phyloP scores from a whole-genome alignment of 2,329 filamentous ascomycete genomes.

The Parastagonospora avenae region DNA sequence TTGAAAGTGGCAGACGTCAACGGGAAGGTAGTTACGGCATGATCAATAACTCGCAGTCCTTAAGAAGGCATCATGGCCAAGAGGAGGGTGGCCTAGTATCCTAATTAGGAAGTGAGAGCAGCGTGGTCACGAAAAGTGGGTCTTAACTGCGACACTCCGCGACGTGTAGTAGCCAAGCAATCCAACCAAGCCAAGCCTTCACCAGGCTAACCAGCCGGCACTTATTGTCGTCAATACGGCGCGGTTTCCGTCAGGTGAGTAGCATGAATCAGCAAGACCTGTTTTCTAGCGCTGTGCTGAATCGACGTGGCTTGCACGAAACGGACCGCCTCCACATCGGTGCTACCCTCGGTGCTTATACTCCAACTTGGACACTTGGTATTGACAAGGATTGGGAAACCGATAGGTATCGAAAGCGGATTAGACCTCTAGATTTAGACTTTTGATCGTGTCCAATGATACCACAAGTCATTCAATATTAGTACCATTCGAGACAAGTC shows the following conservation, averaged over 20 bases:
- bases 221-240: too few relatives aligned
- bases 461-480: not conserved
- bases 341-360: too few relatives aligned
- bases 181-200: not conserved
- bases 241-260: too few relatives aligned
- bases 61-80: too few relatives aligned
- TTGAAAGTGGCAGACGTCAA: not conserved
- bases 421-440: not conserved
- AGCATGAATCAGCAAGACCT: too few relatives aligned
- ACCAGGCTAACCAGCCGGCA: not conserved
- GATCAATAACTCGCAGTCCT: not conserved
- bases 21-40: not conserved
- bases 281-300: too few relatives aligned
- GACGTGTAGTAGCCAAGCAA: not conserved
- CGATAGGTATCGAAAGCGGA: not conserved
- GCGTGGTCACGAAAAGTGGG: not conserved
- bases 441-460: not conserved
- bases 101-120: not conserved
- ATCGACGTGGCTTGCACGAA: not conserved
- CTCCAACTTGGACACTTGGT: too few relatives aligned
- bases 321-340: too few relatives aligned
- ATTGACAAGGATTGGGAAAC: too few relatives aligned
- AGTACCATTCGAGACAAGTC: not conserved
- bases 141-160: slow-evolving; percentile 3
- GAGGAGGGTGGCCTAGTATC: too few relatives aligned